Base-by-base conservation (phyloP, 1,284 basidiomycete genomes). In the Moniliella sp. region DNA sequence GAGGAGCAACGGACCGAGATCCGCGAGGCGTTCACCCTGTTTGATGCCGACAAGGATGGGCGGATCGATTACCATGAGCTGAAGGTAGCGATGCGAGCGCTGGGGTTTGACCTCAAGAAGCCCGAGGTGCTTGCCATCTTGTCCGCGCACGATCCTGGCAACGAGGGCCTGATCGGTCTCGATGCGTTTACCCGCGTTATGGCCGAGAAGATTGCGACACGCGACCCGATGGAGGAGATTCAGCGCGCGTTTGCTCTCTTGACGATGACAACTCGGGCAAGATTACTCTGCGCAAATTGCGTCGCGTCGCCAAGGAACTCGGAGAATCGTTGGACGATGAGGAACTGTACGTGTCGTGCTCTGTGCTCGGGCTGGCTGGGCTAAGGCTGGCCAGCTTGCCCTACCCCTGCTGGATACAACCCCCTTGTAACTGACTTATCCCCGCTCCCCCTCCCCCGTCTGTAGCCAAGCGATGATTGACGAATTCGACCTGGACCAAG, bases 21-120 rank as follows among this genome's bases (percentile, higher is more conserved):
- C 48, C 84, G 84, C 60, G 91, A 99, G 59, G 91, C 91, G 0
- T 99, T 99, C 57, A 86, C 94, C 62, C 74, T 97, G 35, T 99
- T 99, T 58, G 91, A 97, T 65, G 82, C 83, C 18, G 88, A 97
- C 69, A 93, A 93, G 67, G 88, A 97, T 56, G 82, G 83, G n/a
- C 75, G 57, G 11, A 49, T 61, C 29, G 57, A 57, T 39, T 97
- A 94, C 64, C 88, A 97, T 64, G 91, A 99, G 63, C 71, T 97
- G 50, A 94, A 94, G 62, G 91, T 99, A 45, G 84, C 88, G 27
- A 84, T 99, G 80, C 72, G 91, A 29, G 91, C 91, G 3, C 66
- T 99, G 28, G 91, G 91, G 0, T 97, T 97, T 57, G 91, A 94
- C 61, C 64, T 93, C 61, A 93, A 94, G 67, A 99, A 97, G 66